Conservation (phyloP, 192 early-diverging fungal species). For the Linderina pennispora region DNA sequence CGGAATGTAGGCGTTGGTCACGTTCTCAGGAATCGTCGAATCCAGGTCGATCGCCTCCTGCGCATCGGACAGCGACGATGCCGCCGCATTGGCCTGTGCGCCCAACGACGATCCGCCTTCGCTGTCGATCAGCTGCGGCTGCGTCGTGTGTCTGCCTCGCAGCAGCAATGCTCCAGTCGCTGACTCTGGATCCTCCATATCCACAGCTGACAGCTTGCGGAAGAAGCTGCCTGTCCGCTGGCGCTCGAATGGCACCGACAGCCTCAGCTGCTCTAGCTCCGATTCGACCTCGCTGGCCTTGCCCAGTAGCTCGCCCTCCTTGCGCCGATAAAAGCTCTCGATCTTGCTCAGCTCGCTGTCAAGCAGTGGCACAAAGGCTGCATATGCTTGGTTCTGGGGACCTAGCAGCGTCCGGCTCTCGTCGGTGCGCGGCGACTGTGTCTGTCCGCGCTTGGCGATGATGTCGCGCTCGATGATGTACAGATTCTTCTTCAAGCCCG, state of each 20-base stretch:
- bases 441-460: slow-evolving; percentile 15
- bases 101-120: not conserved
- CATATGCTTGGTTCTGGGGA: slow-evolving; percentile 31
- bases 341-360: slow-evolving; percentile 85
- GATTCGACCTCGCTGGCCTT: slow-evolving; percentile 57
- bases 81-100: not conserved
- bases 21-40: slow-evolving; percentile 28
- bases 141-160: slow-evolving; percentile 8
- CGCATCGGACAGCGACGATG: too few relatives aligned
- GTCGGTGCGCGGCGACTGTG: slow-evolving; percentile 3
- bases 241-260: slow-evolving; percentile 13
- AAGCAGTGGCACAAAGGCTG: slow-evolving; percentile 62
- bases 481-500: slow-evolving; percentile 71
- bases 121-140: not conserved
- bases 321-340: slow-evolving; percentile 71
- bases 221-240: slow-evolving; percentile 28
- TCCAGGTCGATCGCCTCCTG: slow-evolving; percentile 4
- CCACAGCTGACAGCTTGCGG: slow-evolving; percentile 22
- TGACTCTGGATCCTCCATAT: not conserved
- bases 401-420: slow-evolving; percentile 27
- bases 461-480: slow-evolving; percentile 68
- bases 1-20: slow-evolving; percentile 39
- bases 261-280: slow-evolving; percentile 11
- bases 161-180: slow-evolving; percentile 3
- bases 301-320: slow-evolving; percentile 71